phyloP scores from a whole-genome alignment of 129 eudicot species.

The Artemisia argyi region DNA sequence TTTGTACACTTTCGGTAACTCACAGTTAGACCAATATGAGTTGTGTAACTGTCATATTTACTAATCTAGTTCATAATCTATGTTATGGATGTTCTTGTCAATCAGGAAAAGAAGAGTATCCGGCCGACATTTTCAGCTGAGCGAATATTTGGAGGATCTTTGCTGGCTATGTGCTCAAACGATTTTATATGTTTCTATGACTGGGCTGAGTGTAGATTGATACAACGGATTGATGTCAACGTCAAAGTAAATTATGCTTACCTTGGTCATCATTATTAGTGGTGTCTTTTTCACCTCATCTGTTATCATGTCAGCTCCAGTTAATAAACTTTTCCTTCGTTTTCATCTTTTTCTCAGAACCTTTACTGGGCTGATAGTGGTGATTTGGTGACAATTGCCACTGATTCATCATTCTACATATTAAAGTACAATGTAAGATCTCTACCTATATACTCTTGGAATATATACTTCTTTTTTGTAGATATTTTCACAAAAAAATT shows the following conservation, averaged over 20 bases:
- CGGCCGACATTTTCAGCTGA: conserved; percentile 98
- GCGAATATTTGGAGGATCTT: conserved; percentile 77
- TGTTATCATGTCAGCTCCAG: conserved; percentile 16
- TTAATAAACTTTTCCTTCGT: conserved; percentile 3
- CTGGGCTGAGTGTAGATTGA: conserved; percentile 97
- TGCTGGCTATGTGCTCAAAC: conserved; percentile 90
- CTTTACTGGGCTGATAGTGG: conserved; percentile 99
- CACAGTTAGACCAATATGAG: conserved; percentile 1
- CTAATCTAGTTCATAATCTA: not conserved
- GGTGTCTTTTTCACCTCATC: not conserved
- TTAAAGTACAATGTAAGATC: conserved; percentile 80
- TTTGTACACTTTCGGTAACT: conserved; percentile 23
- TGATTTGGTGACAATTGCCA: conserved; percentile 90
- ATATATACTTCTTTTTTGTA: conserved; percentile 2
- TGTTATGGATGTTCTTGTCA: conserved; percentile 1
- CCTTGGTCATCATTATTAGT: not conserved
- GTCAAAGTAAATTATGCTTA: conserved; percentile 64
- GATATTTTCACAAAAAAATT: not conserved
- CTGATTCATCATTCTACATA: conserved; percentile 85
- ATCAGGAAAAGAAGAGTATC: conserved; percentile 91
- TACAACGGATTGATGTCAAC: conserved; percentile 84
- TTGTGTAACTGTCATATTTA: conserved; percentile 11
- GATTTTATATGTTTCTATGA: conserved; percentile 97
- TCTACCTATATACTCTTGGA: not conserved
- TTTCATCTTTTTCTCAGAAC: conserved; percentile 48